Percentiles rank a stretch among this genome's conserved stretches.
phyloP scores from a whole-genome alignment of 1,284 basidiomycete species.

The Ustilago lituana region DNA sequence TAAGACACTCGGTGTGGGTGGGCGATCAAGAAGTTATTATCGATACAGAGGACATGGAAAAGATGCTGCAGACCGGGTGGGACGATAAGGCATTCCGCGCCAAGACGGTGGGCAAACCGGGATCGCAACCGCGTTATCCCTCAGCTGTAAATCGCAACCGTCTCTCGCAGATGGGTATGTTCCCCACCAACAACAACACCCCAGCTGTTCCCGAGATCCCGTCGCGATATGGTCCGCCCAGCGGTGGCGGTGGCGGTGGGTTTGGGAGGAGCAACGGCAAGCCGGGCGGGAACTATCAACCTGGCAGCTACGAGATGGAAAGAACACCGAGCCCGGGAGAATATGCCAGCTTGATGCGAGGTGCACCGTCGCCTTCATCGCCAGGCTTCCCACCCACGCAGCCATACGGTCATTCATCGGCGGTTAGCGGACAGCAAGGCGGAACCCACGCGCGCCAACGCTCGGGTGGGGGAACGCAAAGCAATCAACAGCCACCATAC shows the following conservation, averaged over 20 bases:
- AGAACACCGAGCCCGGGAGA: slow-evolving; percentile 47
- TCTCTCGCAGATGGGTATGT: slow-evolving; percentile 41
- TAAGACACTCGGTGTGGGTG: slow-evolving; percentile 57
- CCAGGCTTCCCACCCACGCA: slow-evolving; percentile 28
- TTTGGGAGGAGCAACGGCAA: not conserved
- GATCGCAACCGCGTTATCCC: slow-evolving; percentile 30
- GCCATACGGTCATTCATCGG: slow-evolving; percentile 43
- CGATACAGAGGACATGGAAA: slow-evolving; percentile 58
- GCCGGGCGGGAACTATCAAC: slow-evolving; percentile 13
- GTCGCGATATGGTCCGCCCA: slow-evolving; percentile 20
- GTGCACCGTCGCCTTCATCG: slow-evolving; percentile 37
- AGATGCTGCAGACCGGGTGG: slow-evolving; percentile 61
- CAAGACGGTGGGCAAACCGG: slow-evolving; percentile 14
- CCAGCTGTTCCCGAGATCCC: slow-evolving; percentile 49
- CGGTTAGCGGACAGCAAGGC: slow-evolving; percentile 25
- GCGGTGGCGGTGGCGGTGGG: not conserved
- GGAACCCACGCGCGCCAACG: slow-evolving; percentile 36
- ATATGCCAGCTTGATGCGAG: slow-evolving; percentile 49
- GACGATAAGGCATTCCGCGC: slow-evolving; percentile 47
- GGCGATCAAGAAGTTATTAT: slow-evolving; percentile 54
- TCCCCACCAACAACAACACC: slow-evolving; percentile 22
- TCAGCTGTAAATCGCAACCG: slow-evolving; percentile 36
- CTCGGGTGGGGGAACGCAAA: slow-evolving; percentile 16
- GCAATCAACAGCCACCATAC: not conserved
- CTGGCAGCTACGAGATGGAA: slow-evolving; percentile 47